These are phyloP conservation scores for Oryza rufipogon DNA, from an alignment of 176 grass and related monocot genomes.

Conservation along the genomic window DNA sequence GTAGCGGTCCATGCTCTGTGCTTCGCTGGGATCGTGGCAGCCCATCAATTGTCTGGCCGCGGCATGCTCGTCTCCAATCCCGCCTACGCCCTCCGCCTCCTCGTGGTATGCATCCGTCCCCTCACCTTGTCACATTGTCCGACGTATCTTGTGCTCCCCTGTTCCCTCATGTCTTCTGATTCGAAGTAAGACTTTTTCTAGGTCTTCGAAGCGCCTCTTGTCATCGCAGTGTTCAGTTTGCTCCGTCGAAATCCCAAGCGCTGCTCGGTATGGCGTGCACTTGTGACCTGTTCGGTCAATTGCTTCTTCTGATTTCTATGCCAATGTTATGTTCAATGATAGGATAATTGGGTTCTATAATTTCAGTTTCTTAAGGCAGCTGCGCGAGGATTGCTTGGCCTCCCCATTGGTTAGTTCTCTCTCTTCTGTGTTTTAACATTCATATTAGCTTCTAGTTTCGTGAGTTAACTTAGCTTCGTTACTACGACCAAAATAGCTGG, in stretches of 20 bases:
- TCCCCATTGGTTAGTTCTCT: constrained; percentile 63
- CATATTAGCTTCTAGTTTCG: background rate
- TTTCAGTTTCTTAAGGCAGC: constrained; percentile 71
- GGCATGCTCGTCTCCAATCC: constrained; percentile 60
- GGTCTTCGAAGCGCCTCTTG: constrained; percentile 70
- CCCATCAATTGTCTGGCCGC: constrained; percentile 35
- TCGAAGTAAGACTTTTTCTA: constrained; percentile 20
- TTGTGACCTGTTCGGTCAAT: constrained; percentile 8
- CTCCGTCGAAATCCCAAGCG: constrained; percentile 53
- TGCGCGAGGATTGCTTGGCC: constrained; percentile 55
- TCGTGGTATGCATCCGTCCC: constrained; percentile 48
- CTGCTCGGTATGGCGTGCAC: constrained; percentile 54
- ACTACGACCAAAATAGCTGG: background rate
- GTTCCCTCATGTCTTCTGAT: constrained; percentile 8
- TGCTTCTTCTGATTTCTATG: background rate
- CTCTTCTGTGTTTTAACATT: constrained; percentile 20
- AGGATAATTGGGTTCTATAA: constrained; percentile 21
- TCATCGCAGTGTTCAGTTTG: constrained; percentile 69
- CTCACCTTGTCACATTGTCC: background rate
- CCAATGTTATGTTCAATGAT: background rate
- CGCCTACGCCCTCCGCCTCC: constrained; percentile 57
- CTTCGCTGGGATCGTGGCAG: constrained; percentile 47
- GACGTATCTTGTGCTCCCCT: background rate
- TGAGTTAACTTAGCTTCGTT: background rate
- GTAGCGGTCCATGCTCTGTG: constrained; percentile 54